phyloP scores from a whole-genome alignment of 257 asterid species.

The Nicotiana knightiana region DNA sequence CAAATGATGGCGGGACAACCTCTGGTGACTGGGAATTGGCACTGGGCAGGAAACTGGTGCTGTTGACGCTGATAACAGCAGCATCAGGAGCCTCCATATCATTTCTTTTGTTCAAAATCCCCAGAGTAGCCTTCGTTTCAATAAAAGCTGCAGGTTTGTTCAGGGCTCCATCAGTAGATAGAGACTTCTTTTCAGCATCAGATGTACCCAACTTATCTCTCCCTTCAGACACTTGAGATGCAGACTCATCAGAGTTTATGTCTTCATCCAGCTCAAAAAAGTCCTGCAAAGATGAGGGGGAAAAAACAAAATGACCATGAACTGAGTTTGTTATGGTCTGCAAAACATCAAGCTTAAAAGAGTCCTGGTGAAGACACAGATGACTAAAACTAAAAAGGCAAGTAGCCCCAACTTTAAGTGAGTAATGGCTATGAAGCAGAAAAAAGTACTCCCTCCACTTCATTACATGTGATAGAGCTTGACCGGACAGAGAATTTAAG shows the following conservation, averaged over 20 bases:
- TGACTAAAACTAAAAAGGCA: not conserved
- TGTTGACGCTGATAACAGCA: constrained; percentile 21
- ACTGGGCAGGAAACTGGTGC: constrained; percentile 12
- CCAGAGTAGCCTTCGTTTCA: constrained; percentile 23
- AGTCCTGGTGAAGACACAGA: not conserved
- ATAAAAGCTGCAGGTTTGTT: constrained; percentile 21
- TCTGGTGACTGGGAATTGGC: constrained; percentile 6
- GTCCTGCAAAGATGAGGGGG: constrained; percentile 26
- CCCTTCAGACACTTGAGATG: constrained; percentile 26
- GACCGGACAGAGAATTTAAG: not conserved
- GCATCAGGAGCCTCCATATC: constrained; percentile 26
- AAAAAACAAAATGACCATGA: not conserved
- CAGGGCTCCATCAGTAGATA: not conserved
- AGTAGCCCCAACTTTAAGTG: not conserved
- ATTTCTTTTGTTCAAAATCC: constrained; percentile 20
- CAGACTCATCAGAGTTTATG: constrained; percentile 27
- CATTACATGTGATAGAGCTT: not conserved
- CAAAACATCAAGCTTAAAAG: not conserved
- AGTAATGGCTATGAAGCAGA: not conserved
- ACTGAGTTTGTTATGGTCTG: not conserved
- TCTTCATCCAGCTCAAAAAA: constrained; percentile 53
- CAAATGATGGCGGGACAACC: not conserved
- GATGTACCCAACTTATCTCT: constrained; percentile 22
- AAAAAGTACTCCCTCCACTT: not conserved
- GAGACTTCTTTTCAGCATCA: constrained; percentile 12